A percentile compares a stretch with the other conserved stretches of the same genome.
Conservation (phyloP, 805 yeast genomes). For the Ogataea wickerhamii region DNA sequence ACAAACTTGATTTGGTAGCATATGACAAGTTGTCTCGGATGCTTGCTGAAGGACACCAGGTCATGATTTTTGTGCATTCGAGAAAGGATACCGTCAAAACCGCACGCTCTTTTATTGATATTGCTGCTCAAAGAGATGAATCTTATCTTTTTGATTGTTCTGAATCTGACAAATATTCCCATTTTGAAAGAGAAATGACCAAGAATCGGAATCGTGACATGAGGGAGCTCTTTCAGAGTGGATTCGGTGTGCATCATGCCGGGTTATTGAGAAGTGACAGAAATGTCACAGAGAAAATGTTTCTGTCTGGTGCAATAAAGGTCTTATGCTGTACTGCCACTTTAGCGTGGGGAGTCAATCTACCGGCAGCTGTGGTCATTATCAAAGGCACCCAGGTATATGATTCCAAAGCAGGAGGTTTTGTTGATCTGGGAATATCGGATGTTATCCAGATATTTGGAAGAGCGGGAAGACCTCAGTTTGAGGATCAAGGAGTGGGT, state of each 20-base stretch:
- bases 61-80: slow-evolving; percentile 95
- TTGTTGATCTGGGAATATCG: slow-evolving; percentile 86
- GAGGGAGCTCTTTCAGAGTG: slow-evolving; percentile 71
- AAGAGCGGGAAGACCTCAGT: slow-evolving; percentile 99
- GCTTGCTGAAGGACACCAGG: slow-evolving; percentile 72
- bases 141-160: slow-evolving; percentile 55
- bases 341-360: slow-evolving; percentile 98
- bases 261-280: slow-evolving; percentile 93
- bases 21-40: slow-evolving; percentile 73
- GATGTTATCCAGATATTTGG: slow-evolving; percentile 98
- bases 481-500: slow-evolving; percentile 89
- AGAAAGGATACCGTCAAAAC: slow-evolving; percentile 89
- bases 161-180: slow-evolving; percentile 38
- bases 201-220: slow-evolving; percentile 74
- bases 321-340: slow-evolving; percentile 96
- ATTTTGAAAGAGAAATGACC: slow-evolving; percentile 60
- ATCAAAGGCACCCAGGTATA: slow-evolving; percentile 96
- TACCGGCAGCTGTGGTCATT: slow-evolving; percentile 97
- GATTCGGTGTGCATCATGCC: slow-evolving; percentile 96
- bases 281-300: slow-evolving; percentile 84
- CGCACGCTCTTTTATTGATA: slow-evolving; percentile 63
- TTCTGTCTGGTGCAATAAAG: slow-evolving; percentile 76
- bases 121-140: slow-evolving; percentile 64
- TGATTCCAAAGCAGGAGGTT: slow-evolving; percentile 93
- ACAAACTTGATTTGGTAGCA: slow-evolving; percentile 68